Evolutionary conservation across 2,329 filamentous ascomycete species (phyloP).

Genomic region (Mycosphaerella sp.): DNA sequence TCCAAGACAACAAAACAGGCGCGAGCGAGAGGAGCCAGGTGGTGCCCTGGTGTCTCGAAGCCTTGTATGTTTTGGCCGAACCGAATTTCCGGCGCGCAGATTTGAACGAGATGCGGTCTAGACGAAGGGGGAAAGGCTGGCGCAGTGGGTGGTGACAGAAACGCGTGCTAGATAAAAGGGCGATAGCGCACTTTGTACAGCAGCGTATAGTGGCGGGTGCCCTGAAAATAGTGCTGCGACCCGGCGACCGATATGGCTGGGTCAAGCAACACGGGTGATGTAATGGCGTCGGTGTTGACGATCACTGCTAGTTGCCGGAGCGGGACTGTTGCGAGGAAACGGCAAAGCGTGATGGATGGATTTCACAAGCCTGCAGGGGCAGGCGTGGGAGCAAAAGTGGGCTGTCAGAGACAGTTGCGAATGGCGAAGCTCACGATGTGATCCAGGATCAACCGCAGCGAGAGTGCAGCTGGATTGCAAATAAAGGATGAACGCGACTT

Average conservation of each 20-base stretch:
- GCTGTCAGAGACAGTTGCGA: constrained; percentile 16
- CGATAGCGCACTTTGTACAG: constrained; percentile 28
- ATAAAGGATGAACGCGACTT: not conserved
- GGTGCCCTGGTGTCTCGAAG: constrained; percentile 17
- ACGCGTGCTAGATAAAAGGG: constrained; percentile 25
- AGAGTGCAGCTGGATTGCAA: too few species aligned
- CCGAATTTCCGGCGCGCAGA: constrained; percentile 27
- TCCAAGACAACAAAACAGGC: constrained; percentile 19
- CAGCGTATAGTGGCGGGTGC: constrained; percentile 32
- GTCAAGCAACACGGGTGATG: constrained; percentile 31
- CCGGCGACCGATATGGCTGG: constrained; percentile 30
- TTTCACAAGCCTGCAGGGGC: constrained; percentile 22
- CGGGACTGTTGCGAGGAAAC: constrained; percentile 18
- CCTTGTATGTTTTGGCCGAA: constrained; percentile 23
- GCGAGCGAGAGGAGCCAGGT: constrained; percentile 18
- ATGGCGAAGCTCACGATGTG: constrained; percentile 9
- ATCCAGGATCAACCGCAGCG: too few species aligned
- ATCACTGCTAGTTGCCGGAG: constrained; percentile 28
- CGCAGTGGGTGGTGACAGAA: constrained; percentile 21
- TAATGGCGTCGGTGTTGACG: constrained; percentile 29
- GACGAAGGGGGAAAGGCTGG: constrained; percentile 25
- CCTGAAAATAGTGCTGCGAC: constrained; percentile 34
- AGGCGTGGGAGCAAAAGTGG: constrained; percentile 23
- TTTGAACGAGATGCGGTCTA: constrained; percentile 23
- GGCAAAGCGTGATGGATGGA: constrained; percentile 23